phyloP scores from a whole-genome alignment of 495 filamentous ascomycete species.

The Daldinia caldariorum region DNA sequence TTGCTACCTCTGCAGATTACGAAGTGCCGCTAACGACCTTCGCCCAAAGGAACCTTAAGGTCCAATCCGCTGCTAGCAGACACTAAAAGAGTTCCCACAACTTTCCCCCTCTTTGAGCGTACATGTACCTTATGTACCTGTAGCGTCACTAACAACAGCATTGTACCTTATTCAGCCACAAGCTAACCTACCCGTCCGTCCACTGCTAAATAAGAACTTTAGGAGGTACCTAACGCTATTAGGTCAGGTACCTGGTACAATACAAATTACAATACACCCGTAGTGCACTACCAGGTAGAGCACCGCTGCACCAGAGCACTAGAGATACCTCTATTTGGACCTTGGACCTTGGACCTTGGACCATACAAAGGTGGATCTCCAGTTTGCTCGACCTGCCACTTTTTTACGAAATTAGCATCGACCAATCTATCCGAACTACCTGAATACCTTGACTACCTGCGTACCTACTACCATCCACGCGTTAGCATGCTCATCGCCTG shows the following conservation, averaged over 20 bases:
- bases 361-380: neutral
- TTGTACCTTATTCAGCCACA: constrained; percentile 6
- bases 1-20: constrained; percentile 7
- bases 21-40: constrained; percentile 15
- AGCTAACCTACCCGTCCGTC: too few species aligned
- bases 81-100: neutral
- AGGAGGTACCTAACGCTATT: too few species aligned
- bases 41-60: neutral
- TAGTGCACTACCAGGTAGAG: too few species aligned
- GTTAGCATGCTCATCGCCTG: constrained; percentile 41
- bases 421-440: constrained; percentile 34
- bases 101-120: neutral
- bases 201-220: neutral
- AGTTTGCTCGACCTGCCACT: constrained; percentile 31
- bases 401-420: constrained; percentile 43
- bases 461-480: constrained; percentile 28
- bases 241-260: too few species aligned
- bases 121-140: neutral
- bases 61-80: neutral
- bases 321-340: neutral
- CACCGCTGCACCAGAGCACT: neutral
- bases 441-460: constrained; percentile 17
- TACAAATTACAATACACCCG: too few species aligned
- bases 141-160: neutral
- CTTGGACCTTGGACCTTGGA: constrained; percentile 5